Conservation (phyloP, 257 asterid species). For the Galeopsis tetrahit region DNA sequence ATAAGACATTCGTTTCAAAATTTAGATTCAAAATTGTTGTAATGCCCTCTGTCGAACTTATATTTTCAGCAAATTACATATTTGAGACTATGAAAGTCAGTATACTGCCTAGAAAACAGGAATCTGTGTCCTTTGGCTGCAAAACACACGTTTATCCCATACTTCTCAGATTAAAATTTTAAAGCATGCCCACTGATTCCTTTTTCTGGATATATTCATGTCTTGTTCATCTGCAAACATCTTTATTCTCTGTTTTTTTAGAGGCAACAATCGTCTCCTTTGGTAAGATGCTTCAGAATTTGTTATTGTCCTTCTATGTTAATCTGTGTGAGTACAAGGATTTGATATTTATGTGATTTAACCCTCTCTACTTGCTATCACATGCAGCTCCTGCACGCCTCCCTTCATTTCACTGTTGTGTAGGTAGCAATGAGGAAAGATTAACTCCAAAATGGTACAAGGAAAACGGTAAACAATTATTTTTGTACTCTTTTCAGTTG, state of each 20-base stretch:
- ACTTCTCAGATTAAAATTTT: conserved; percentile 5
- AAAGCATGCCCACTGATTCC: neutral
- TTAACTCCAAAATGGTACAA: conserved; percentile 85
- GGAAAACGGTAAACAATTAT: conserved; percentile 64
- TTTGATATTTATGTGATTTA: conserved; percentile 29
- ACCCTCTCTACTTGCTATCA: conserved; percentile 26
- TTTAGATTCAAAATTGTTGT: neutral
- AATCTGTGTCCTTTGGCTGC: conserved; percentile 18
- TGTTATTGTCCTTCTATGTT: conserved; percentile 13
- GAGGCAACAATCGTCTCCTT: neutral
- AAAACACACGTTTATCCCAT: neutral
- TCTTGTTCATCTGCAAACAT: conserved; percentile 1
- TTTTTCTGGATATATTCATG: neutral
- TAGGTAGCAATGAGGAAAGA: conserved; percentile 82
- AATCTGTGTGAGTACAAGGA: conserved; percentile 11
- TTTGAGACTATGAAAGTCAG: conserved; percentile 6
- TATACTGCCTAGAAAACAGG: neutral
- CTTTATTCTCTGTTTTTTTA: neutral
- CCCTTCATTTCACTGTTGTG: conserved; percentile 93
- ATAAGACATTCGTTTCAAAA: conserved; percentile 12
- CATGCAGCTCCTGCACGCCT: conserved; percentile 87
- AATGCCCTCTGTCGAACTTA: neutral
- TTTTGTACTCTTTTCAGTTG: conserved; percentile 20
- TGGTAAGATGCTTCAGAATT: conserved; percentile 20
- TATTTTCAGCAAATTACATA: neutral